phyloP scores from a whole-genome alignment of 352 stramenopile species.

The Elongisporangium anandrum region DNA sequence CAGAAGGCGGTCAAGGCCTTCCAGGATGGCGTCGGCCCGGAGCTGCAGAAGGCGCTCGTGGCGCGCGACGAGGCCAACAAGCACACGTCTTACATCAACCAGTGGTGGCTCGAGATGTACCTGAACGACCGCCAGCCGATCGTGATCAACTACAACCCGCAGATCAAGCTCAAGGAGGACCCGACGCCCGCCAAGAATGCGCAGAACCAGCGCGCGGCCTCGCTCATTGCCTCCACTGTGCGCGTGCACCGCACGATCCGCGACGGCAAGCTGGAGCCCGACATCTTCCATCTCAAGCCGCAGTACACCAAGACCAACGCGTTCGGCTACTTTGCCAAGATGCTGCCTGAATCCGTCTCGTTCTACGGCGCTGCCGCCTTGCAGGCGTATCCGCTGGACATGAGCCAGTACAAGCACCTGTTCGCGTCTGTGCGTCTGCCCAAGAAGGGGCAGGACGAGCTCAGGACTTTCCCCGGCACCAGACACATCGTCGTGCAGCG shows the following conservation, averaged over 20 bases:
- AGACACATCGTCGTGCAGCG: constrained; percentile 85
- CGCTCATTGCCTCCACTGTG: constrained; percentile 83
- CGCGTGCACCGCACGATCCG: constrained; percentile 80
- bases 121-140: constrained; percentile 80
- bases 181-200: constrained; percentile 78
- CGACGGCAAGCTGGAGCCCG: constrained; percentile 76
- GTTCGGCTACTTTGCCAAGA: constrained; percentile 80
- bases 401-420: constrained; percentile 91
- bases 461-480: constrained; percentile 53
- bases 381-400: constrained; percentile 87
- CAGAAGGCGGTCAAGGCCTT: constrained; percentile 57
- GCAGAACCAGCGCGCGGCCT: constrained; percentile 76
- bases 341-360: constrained; percentile 77
- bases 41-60: constrained; percentile 74
- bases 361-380: constrained; percentile 87
- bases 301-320: constrained; percentile 63
- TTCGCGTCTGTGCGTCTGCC: constrained; percentile 83
- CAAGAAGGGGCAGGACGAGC: constrained; percentile 52
- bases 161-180: constrained; percentile 88
- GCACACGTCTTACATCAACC: constrained; percentile 91
- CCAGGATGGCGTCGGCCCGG: constrained; percentile 39
- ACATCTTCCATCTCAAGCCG: constrained; percentile 90
- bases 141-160: constrained; percentile 90
- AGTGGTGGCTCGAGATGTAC: constrained; percentile 94
- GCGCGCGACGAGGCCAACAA: constrained; percentile 71